phyloP scores from a whole-genome alignment of 225 moss, liverwort and hornwort species.

The Takakia lepidozioides region DNA sequence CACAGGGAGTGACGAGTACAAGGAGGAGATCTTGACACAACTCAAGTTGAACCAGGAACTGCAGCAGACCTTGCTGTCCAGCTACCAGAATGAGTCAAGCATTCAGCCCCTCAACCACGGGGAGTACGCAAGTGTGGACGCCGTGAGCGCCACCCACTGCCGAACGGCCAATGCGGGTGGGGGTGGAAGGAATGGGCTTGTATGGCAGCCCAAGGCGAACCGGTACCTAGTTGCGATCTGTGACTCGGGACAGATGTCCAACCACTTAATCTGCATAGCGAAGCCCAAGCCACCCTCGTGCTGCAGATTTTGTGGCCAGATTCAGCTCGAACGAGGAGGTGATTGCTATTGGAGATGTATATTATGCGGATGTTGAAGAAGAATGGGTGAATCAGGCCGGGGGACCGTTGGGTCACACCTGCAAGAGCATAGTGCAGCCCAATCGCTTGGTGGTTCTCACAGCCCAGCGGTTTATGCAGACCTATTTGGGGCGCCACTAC shows the following conservation, averaged over 20 bases:
- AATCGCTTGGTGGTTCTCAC: constrained; percentile 26
- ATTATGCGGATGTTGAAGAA: constrained; percentile 30
- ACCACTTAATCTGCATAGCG: constrained; percentile 46
- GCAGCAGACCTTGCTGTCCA: constrained; percentile 4
- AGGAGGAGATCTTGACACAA: constrained; percentile 3
- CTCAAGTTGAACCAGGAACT: constrained; percentile 14
- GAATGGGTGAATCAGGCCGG: no score
- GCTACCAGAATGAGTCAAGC: background rate
- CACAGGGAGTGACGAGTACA: background rate
- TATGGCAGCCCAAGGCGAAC: constrained; percentile 18
- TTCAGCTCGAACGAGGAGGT: constrained; percentile 22
- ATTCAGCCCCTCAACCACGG: background rate
- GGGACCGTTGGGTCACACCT: constrained; percentile 13
- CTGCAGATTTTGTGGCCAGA: constrained; percentile 8
- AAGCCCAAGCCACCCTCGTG: constrained; percentile 25
- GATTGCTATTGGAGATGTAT: constrained; percentile 41
- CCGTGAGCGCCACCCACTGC: constrained; percentile 4
- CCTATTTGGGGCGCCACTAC: constrained; percentile 35
- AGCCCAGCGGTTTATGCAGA: constrained; percentile 50
- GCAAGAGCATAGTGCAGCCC: constrained; percentile 21
- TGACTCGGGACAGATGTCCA: constrained; percentile 38
- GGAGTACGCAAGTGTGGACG: background rate
- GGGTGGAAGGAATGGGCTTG: constrained; percentile 6
- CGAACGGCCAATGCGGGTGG: background rate
- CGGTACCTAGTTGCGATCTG: constrained; percentile 40